Conservation (phyloP, 805 yeast species). For the Suhomyces sp. region DNA sequence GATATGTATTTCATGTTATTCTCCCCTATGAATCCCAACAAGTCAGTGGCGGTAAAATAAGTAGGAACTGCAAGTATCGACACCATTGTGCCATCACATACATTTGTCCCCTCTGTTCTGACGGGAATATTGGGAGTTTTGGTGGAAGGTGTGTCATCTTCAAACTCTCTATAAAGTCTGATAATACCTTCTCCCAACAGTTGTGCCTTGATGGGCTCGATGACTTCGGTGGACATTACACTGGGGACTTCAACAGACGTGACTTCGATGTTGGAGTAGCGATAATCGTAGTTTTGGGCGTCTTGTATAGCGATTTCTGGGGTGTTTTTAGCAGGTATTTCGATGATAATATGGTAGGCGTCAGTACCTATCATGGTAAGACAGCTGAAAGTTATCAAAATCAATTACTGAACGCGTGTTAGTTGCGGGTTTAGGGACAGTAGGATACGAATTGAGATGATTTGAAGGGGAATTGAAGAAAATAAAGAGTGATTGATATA, state of each 20-base stretch:
- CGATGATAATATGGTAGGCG: conserved; percentile 36
- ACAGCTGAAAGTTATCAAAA: too few species aligned
- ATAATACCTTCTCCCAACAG: conserved; percentile 75
- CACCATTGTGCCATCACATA: conserved; percentile 64
- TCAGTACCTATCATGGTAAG: conserved; percentile 41
- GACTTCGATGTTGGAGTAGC: conserved; percentile 30
- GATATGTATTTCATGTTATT: conserved; percentile 52
- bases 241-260: conserved; percentile 17
- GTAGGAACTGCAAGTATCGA: conserved; percentile 85
- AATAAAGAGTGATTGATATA: too few species aligned
- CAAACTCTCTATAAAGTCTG: conserved; percentile 59
- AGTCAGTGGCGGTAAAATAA: conserved; percentile 81
- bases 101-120: conserved; percentile 1
- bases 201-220: conserved; percentile 58
- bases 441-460: too few species aligned
- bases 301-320: too few species aligned
- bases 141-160: conserved; percentile 14
- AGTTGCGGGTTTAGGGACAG: too few species aligned
- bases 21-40: conserved; percentile 78
- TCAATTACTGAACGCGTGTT: too few species aligned
- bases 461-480: too few species aligned
- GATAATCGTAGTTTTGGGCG: conserved; percentile 31
- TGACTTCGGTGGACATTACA: conserved; percentile 2
- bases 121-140: background rate
- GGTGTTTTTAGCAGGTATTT: conserved; percentile 12